phyloP scores from a whole-genome alignment of 2,329 filamentous ascomycete genomes.

The Phaeoacremonium minimum region DNA sequence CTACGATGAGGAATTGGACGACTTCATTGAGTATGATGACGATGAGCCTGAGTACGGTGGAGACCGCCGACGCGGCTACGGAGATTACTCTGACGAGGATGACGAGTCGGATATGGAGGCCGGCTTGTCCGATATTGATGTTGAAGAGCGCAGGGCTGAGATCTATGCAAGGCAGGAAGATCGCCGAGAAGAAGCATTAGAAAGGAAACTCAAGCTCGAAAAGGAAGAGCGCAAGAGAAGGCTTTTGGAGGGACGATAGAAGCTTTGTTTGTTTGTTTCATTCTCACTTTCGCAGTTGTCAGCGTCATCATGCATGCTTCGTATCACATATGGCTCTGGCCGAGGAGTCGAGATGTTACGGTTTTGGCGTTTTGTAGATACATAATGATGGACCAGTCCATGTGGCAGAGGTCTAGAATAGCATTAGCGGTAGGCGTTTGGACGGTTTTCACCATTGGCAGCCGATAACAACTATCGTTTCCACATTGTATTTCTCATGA shows the following conservation, averaged over 20 bases:
- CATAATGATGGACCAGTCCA: too few relatives aligned
- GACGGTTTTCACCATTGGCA: too few relatives aligned
- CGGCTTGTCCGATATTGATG: constrained; percentile 67
- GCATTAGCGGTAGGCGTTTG: too few relatives aligned
- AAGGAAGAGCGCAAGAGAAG: constrained; percentile 51
- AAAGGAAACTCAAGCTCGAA: constrained; percentile 56
- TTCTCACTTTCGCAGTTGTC: too few relatives aligned
- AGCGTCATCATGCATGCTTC: too few relatives aligned
- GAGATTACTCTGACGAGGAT: constrained; percentile 57
- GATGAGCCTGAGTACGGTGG: constrained; percentile 40
- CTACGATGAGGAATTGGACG: constrained; percentile 56
- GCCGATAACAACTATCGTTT: too few relatives aligned
- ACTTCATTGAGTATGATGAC: constrained; percentile 59
- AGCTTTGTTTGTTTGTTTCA: too few relatives aligned
- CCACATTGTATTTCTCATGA: too few relatives aligned
- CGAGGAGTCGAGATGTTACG: too few relatives aligned
- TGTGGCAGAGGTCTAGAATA: too few relatives aligned
- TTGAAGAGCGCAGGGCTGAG: constrained; percentile 63
- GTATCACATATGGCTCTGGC: too few relatives aligned
- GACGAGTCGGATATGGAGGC: constrained; percentile 76
- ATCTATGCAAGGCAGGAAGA: constrained; percentile 64
- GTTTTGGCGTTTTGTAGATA: too few relatives aligned
- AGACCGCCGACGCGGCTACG: constrained; percentile 25
- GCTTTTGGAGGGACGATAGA: constrained; percentile 3
- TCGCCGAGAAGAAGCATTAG: constrained; percentile 56